These are phyloP conservation scores for Piloderma croceum DNA, from an alignment of 768 basidiomycete genomes.

Conservation along the genomic window DNA sequence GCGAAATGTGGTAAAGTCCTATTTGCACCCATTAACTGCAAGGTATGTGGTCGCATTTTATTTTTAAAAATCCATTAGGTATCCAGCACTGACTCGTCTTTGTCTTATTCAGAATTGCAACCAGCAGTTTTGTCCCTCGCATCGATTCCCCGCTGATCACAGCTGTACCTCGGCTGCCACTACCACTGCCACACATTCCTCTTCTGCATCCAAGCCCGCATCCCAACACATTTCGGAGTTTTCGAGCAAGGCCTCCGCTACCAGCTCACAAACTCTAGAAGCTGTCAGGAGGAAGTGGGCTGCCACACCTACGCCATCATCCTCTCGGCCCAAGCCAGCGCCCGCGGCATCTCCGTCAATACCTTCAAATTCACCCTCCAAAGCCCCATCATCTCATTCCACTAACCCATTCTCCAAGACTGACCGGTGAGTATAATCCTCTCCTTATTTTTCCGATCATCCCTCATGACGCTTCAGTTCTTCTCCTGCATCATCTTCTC, in stretches of 20 bases:
- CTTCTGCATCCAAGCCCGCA: slow-evolving; percentile 30
- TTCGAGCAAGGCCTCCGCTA: slow-evolving; percentile 34
- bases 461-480: slow-evolving; percentile 64
- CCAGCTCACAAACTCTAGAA: slow-evolving; percentile 20
- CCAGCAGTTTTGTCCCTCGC: slow-evolving; percentile 68
- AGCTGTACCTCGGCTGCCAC: slow-evolving; percentile 33
- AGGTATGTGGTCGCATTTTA: slow-evolving; percentile 44
- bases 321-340: slow-evolving; percentile 1
- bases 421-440: slow-evolving; percentile 56
- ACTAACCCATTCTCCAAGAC: slow-evolving; percentile 38
- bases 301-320: slow-evolving; percentile 14
- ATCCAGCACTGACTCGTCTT: no score
- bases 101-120: slow-evolving; percentile 60
- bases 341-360: not conserved
- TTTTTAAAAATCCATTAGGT: slow-evolving; percentile 1
- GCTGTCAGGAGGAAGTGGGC: slow-evolving; percentile 32
- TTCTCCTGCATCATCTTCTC: slow-evolving; percentile 13
- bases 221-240: slow-evolving; percentile 34
- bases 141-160: slow-evolving; percentile 77
- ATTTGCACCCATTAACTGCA: slow-evolving; percentile 68
- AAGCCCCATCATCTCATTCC: slow-evolving; percentile 5
- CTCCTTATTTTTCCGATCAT: slow-evolving; percentile 32
- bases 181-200: slow-evolving; percentile 13
- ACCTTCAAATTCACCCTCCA: slow-evolving; percentile 2
- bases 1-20: slow-evolving; percentile 67